phyloP scores from a whole-genome alignment of 2,329 filamentous ascomycete species.

The Colletotrichum sublineola region DNA sequence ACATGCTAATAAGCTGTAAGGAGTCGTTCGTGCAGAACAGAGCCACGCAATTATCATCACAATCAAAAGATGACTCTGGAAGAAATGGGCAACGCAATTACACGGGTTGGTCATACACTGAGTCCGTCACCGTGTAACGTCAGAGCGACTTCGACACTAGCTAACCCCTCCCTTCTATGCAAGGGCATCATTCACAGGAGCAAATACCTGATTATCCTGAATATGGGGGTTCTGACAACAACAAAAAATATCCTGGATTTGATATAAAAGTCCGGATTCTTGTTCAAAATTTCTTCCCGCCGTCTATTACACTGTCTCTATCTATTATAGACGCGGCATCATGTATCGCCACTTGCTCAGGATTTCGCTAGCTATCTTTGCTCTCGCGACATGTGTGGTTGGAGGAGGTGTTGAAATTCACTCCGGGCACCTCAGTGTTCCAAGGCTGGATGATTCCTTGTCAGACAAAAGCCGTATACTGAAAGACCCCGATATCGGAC shows the following conservation, averaged over 20 bases:
- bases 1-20: not conserved
- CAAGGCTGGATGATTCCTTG: not conserved
- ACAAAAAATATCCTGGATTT: too few relatives aligned
- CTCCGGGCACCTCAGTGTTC: not conserved
- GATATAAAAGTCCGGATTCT: not conserved
- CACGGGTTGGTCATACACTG: not conserved
- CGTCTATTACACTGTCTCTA: too few relatives aligned
- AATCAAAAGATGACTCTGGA: not conserved
- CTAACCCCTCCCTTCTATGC: not conserved
- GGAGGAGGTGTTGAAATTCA: too few relatives aligned
- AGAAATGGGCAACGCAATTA: not conserved
- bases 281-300: not conserved
- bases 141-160: too few relatives aligned
- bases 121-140: not conserved
- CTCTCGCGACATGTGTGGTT: not conserved
- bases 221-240: not conserved
- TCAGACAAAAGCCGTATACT: not conserved
- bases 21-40: not conserved
- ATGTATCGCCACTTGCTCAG: not conserved
- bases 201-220: not conserved
- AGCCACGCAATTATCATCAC: not conserved
- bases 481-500: not conserved
- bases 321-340: too few relatives aligned
- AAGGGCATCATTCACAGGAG: not conserved
- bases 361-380: not conserved